Evolutionary conservation across 345 rosid species (phyloP).

Genomic region (Arabidopsis suecica): DNA sequence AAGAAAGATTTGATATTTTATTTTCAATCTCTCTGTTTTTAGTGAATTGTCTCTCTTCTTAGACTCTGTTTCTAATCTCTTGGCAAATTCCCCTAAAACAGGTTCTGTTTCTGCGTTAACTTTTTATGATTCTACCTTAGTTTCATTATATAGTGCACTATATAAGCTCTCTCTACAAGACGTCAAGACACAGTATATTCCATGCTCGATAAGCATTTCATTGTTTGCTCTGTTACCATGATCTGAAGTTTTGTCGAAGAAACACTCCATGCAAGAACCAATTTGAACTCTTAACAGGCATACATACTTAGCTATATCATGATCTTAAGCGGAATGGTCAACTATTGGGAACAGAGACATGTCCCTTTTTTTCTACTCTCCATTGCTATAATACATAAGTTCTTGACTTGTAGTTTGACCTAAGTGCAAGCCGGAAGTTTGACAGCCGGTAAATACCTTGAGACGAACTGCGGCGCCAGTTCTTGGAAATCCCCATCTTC

Average conservation of each 20-base stretch:
- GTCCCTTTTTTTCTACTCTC: not conserved
- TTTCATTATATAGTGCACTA: not conserved
- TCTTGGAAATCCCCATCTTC: conserved; percentile 35
- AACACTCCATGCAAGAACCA: not conserved
- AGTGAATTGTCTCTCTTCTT: not conserved
- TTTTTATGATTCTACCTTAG: not conserved
- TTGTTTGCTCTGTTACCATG: not conserved
- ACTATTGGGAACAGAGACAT: conserved; percentile 17
- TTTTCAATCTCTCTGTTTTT: not conserved
- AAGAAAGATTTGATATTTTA: not conserved
- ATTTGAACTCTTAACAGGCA: not conserved
- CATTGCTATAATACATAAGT: not conserved
- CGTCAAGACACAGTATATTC: not conserved
- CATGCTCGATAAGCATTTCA: conserved; percentile 4
- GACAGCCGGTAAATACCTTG: conserved; percentile 30
- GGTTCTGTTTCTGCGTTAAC: not conserved
- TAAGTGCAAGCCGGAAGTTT: conserved; percentile 38
- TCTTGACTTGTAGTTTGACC: conserved; percentile 10
- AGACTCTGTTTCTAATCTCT: not conserved
- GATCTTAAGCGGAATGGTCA: conserved; percentile 13
- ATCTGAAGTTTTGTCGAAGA: not conserved
- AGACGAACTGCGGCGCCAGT: conserved; percentile 30
- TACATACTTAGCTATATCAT: conserved; percentile 3
- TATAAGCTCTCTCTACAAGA: not conserved
- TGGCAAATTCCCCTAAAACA: not conserved